Percentiles rank a stretch among this genome's conserved stretches.
Conservation (phyloP, 768 basidiomycete genomes). For the Leccinum subgranulosum region DNA sequence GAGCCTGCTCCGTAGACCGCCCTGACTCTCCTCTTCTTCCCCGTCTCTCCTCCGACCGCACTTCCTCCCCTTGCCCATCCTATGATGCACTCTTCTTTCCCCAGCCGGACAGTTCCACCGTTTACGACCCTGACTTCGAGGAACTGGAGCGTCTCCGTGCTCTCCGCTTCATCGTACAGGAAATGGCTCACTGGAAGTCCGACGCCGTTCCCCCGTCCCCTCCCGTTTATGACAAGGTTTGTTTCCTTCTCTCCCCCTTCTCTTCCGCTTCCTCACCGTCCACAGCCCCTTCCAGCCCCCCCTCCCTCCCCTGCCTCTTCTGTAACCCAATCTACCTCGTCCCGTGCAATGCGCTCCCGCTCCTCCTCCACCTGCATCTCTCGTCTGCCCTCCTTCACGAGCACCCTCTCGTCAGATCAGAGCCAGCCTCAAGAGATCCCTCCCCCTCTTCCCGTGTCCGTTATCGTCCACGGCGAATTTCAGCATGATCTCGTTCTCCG, state of each 20-base stretch:
- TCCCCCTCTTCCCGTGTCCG: slow-evolving; percentile 28
- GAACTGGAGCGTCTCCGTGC: slow-evolving; percentile 34
- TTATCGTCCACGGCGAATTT: slow-evolving; percentile 28
- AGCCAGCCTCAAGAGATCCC: slow-evolving; percentile 26
- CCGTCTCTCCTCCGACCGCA: slow-evolving; percentile 20
- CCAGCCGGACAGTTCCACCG: neutral
- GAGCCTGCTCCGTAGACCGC: slow-evolving; percentile 19
- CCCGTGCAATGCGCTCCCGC: slow-evolving; percentile 28
- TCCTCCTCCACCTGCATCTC: slow-evolving; percentile 31
- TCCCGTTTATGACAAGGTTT: slow-evolving; percentile 14
- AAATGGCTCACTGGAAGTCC: slow-evolving; percentile 31
- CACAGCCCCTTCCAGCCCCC: slow-evolving; percentile 18
- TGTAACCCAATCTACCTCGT: slow-evolving; percentile 24
- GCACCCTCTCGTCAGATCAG: slow-evolving; percentile 33
- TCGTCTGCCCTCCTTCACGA: slow-evolving; percentile 32
- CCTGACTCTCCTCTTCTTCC: slow-evolving; percentile 32
- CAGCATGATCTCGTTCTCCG: slow-evolving; percentile 26
- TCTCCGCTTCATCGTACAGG: slow-evolving; percentile 34
- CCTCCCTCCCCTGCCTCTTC: slow-evolving; percentile 30
- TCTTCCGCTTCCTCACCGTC: neutral
- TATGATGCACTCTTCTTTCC: slow-evolving; percentile 37
- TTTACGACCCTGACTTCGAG: slow-evolving; percentile 17
- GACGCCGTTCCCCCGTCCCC: neutral
- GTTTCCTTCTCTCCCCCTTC: neutral
- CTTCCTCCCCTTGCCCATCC: slow-evolving; percentile 27